Evolutionary conservation across 169 alveolate genomes (phyloP).

Genomic region (Plasmodium coatneyi): DNA sequence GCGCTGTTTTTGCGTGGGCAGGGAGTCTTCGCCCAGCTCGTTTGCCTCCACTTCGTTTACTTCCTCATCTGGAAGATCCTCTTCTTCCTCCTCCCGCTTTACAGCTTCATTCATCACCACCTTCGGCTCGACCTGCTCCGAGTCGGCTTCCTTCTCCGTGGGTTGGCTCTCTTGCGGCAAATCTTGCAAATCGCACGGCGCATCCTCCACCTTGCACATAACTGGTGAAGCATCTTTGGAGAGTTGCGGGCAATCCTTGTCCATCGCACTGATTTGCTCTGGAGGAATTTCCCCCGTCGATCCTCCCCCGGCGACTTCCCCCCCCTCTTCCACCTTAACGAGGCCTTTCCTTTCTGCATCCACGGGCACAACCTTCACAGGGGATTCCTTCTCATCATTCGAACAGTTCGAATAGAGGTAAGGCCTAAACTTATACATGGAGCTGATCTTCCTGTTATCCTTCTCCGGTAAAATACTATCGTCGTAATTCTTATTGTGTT

Average conservation of each 20-base stretch:
- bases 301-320: neutral
- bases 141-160: neutral
- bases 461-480: constrained; percentile 25
- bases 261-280: neutral
- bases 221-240: neutral
- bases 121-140: neutral
- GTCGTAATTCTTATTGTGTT: constrained; percentile 34
- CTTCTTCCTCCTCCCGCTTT: neutral
- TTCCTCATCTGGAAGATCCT: neutral
- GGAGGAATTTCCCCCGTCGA: neutral
- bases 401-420: constrained; percentile 4
- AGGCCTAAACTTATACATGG: constrained; percentile 22
- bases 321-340: neutral
- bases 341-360: neutral
- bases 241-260: neutral
- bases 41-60: neutral
- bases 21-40: neutral
- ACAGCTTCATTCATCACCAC: neutral
- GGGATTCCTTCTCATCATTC: neutral
- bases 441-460: constrained; percentile 23
- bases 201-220: neutral
- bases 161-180: neutral
- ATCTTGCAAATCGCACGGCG: neutral
- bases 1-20: neutral
- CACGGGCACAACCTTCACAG: neutral